These are phyloP conservation scores for Dipodascus albidus DNA, from an alignment of 805 yeast genomes.

Conservation along the genomic window DNA sequence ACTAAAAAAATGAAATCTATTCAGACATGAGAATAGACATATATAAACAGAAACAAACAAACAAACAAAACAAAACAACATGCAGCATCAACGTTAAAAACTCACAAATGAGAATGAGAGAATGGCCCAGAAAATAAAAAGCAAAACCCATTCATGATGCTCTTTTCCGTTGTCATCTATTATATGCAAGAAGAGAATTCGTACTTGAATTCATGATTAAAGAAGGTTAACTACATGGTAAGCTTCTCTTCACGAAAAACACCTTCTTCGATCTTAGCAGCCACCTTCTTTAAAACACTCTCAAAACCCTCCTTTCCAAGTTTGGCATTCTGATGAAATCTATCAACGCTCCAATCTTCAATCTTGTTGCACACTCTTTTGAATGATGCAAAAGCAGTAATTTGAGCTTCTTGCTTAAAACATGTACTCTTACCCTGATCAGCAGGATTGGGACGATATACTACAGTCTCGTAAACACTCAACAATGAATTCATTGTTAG, in stretches of 20 bases:
- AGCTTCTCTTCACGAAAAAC: conserved; percentile 5
- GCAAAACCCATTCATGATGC: too few species aligned
- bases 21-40: too few species aligned
- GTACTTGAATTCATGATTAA: not conserved
- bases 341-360: conserved; percentile 85
- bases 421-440: conserved; percentile 42
- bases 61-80: too few species aligned
- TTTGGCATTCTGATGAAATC: conserved; percentile 80
- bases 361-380: conserved; percentile 61
- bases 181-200: too few species aligned
- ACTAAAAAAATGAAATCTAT: not conserved
- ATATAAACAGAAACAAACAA: too few species aligned
- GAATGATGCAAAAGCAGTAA: conserved; percentile 73
- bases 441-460: conserved; percentile 55
- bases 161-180: too few species aligned
- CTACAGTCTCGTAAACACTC: conserved; percentile 79
- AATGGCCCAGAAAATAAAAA: too few species aligned
- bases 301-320: conserved; percentile 83
- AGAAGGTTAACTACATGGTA: not conserved
- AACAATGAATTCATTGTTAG: conserved; percentile 68
- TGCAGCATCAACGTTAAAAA: not conserved
- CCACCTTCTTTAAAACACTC: conserved; percentile 41
- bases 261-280: conserved; percentile 19
- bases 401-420: conserved; percentile 76
- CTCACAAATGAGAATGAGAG: too few species aligned